Evolutionary conservation across 2,329 filamentous ascomycete species (phyloP), one percentile per base, ranked within the genome.

Genomic region (Colletotrichum tanaceti): DNA sequence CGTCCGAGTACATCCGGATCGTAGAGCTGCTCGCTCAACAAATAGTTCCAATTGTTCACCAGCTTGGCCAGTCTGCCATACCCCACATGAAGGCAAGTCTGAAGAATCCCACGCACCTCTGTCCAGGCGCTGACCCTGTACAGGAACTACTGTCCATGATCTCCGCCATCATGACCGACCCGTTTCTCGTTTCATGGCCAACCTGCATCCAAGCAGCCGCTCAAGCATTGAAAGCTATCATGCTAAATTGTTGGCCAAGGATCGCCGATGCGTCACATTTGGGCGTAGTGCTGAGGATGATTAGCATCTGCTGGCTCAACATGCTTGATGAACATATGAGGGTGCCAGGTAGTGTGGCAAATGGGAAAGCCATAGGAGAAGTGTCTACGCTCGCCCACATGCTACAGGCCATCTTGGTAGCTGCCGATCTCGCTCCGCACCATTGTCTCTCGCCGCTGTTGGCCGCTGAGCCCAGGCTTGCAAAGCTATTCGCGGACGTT

Each of bases 211-310:
- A 83, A 0, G 81, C 86, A 0, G 85, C 88, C 0, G 77, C 85
- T 3, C 76, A 81, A 20, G 84, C 88, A 1, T 73, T 93, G 24
- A 84, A 88, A 60, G 79, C 81, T 0, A 79, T 91, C 16, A 79
- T 97, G 13, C 72, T 84, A 14, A 89, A 85, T 68, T 88, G 87
- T 67, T 94, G 93, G 89, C 91, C 92, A 13, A 84, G 93, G 5
- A 80, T 97, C 5, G 78, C 74, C 11, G 73, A 75, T 5, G 75
- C 81, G 58, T 79, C 81, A 38, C 90, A 92, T 81, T 82, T 87
- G 35, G 87, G 86, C 4, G 88, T 91, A 68, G 79, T 95, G 6
- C 76, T 93, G 53, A 86, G 86, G 72, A 88, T 86, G 0, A 71
- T 93, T 1, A 83, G 85, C 43, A 75, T 88, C 1, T 91, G 89